Evolutionary conservation across 495 filamentous ascomycete species (phyloP).

Genomic region (Aspergillus leporis): DNA sequence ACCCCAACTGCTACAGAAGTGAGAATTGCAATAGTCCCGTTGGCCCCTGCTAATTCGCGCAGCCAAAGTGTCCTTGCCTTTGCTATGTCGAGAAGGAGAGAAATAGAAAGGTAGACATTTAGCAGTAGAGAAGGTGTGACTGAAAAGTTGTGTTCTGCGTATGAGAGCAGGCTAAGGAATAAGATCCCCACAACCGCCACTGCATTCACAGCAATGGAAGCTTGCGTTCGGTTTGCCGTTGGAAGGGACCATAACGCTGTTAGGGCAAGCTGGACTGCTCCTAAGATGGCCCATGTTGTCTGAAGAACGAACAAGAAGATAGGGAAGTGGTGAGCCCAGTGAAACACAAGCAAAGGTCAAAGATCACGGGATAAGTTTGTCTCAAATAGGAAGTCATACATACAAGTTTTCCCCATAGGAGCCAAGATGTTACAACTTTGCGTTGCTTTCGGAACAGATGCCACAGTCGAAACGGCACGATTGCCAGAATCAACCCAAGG

Average conservation of each 20-base stretch:
- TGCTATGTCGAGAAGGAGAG: conserved; percentile 58
- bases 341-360: conserved; percentile 2
- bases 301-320: conserved; percentile 17
- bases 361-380: conserved; percentile 2
- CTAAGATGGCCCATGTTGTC: conserved; percentile 42
- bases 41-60: conserved; percentile 32
- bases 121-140: conserved; percentile 60
- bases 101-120: conserved; percentile 59
- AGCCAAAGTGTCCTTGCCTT: conserved; percentile 61
- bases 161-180: conserved; percentile 49
- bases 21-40: conserved; percentile 40
- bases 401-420: conserved; percentile 49
- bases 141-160: conserved; percentile 56
- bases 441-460: conserved; percentile 43
- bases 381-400: conserved; percentile 15
- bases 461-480: conserved; percentile 47
- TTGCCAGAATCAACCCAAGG: conserved; percentile 46
- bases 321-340: neutral
- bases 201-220: conserved; percentile 49
- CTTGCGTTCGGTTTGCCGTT: conserved; percentile 30
- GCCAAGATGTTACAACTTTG: conserved; percentile 46
- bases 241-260: conserved; percentile 50
- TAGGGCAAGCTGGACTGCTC: conserved; percentile 45
- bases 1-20: conserved; percentile 48
- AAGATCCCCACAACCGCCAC: conserved; percentile 43